phyloP scores from a whole-genome alignment of 495 filamentous ascomycete genomes.

The Cetradonia linearis region DNA sequence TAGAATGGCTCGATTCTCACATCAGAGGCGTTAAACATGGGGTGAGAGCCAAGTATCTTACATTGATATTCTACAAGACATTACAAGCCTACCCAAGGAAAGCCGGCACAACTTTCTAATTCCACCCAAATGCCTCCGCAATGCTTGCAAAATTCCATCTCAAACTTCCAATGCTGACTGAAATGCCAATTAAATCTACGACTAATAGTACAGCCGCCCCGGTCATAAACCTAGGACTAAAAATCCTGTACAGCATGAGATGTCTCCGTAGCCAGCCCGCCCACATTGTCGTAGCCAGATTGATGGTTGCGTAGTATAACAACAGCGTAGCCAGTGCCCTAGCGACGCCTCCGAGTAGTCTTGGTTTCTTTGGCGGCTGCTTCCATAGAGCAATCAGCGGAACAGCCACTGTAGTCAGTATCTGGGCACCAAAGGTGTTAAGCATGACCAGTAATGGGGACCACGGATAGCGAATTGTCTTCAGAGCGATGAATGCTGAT shows the following conservation, averaged over 20 bases:
- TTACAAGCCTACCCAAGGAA: not conserved
- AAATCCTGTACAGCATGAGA: constrained; percentile 96
- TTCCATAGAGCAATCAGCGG: constrained; percentile 87
- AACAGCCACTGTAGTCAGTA: constrained; percentile 65
- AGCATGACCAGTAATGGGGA: constrained; percentile 67
- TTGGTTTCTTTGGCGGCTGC: constrained; percentile 36
- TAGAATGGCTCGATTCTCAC: not conserved
- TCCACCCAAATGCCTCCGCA: constrained; percentile 81
- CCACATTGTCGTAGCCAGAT: constrained; percentile 76
- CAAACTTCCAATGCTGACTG: constrained; percentile 59
- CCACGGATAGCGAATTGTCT: constrained; percentile 79
- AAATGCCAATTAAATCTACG: constrained; percentile 62
- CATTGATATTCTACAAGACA: not conserved
- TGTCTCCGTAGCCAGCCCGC: constrained; percentile 78
- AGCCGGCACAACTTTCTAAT: constrained; percentile 21
- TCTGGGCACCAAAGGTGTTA: constrained; percentile 84
- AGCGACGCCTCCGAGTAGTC: constrained; percentile 56
- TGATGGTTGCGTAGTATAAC: constrained; percentile 70
- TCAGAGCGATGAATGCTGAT: constrained; percentile 82
- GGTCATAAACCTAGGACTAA: constrained; percentile 81
- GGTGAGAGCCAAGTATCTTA: not conserved
- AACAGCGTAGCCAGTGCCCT: constrained; percentile 62
- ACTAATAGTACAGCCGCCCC: constrained; percentile 61
- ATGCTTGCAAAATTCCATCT: constrained; percentile 66
- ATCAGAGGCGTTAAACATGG: not conserved